These are phyloP conservation scores for Coemansia sp. DNA, from an alignment of 192 early-diverging fungal genomes.

Conservation along the genomic window DNA sequence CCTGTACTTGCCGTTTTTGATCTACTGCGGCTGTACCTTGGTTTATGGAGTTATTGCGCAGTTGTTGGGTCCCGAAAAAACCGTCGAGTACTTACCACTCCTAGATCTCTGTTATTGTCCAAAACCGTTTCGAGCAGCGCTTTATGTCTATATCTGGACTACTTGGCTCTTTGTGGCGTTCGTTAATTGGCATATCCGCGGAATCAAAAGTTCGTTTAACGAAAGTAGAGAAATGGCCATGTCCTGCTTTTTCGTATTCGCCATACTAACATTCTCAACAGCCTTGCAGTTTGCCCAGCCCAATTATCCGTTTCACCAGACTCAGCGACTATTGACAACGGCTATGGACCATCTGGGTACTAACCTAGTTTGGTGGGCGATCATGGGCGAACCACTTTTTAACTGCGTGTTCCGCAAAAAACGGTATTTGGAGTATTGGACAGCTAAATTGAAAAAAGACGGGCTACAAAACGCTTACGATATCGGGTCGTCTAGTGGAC, in stretches of 20 bases:
- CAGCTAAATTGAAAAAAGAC: conserved; percentile 30
- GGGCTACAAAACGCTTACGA: conserved; percentile 51
- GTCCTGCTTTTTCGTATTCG: conserved; percentile 39
- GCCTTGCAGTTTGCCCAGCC: conserved; percentile 27
- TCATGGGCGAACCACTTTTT: conserved; percentile 42
- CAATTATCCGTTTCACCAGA: conserved; percentile 42
- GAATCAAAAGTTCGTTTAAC: conserved; percentile 57
- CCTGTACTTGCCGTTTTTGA: conserved; percentile 35
- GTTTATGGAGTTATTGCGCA: conserved; percentile 40
- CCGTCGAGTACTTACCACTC: conserved; percentile 28
- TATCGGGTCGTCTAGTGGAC: conserved; percentile 12
- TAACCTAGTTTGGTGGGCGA: conserved; percentile 51
- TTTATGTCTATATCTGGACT: conserved; percentile 42
- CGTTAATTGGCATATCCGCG: conserved; percentile 47
- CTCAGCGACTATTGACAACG: conserved; percentile 31
- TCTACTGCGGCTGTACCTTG: conserved; percentile 31
- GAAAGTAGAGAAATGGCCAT: conserved; percentile 48
- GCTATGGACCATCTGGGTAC: conserved; percentile 42
- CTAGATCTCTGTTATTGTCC: conserved; percentile 45
- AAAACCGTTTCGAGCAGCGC: conserved; percentile 26
- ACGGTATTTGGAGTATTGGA: conserved; percentile 39
- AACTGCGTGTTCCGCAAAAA: conserved; percentile 36
- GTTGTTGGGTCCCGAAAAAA: conserved; percentile 24
- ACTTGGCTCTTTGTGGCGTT: conserved; percentile 41
- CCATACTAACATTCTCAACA: conserved; percentile 36